These are phyloP conservation scores for Kazachstania viticola DNA, from an alignment of 805 yeast genomes.

Conservation along the genomic window DNA sequence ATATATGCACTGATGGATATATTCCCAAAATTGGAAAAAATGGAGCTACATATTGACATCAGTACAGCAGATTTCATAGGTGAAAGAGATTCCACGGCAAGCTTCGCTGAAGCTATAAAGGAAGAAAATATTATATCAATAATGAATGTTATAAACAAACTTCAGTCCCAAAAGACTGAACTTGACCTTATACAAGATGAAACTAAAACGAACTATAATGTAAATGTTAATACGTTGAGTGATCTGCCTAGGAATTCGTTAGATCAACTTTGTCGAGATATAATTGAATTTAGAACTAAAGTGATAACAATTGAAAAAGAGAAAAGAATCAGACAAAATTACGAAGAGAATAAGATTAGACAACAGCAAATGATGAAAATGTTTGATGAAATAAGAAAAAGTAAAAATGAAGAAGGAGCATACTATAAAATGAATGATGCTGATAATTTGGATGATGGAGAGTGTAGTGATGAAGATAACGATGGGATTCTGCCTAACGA, in stretches of 20 bases:
- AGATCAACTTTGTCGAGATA: constrained; percentile 30
- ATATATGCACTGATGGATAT: not conserved
- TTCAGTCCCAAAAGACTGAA: not conserved
- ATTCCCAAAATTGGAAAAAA: not conserved
- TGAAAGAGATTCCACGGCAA: constrained; percentile 6
- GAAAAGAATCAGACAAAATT: constrained; percentile 34
- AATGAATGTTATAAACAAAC: not conserved
- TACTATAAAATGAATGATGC: constrained; percentile 7
- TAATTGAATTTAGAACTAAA: constrained; percentile 44
- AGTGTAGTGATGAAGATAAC: constrained; percentile 6
- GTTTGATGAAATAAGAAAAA: constrained; percentile 19
- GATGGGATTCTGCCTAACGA: not conserved
- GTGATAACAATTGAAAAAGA: constrained; percentile 42
- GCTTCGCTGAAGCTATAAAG: too few relatives aligned
- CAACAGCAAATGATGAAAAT: constrained; percentile 17
- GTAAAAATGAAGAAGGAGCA: constrained; percentile 2
- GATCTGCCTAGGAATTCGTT: constrained; percentile 21
- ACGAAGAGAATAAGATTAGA: constrained; percentile 19
- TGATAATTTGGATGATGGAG: constrained; percentile 4
- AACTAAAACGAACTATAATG: constrained; percentile 13
- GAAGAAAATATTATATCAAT: not conserved
- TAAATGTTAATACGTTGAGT: constrained; percentile 20
- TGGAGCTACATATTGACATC: constrained; percentile 9
- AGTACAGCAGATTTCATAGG: constrained; percentile 11
- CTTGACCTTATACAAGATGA: not conserved